Evolutionary conservation across 2,329 filamentous ascomycete species (phyloP), one percentile per base, ranked within the genome.

Genomic region (Ilyonectria mors-panacis): DNA sequence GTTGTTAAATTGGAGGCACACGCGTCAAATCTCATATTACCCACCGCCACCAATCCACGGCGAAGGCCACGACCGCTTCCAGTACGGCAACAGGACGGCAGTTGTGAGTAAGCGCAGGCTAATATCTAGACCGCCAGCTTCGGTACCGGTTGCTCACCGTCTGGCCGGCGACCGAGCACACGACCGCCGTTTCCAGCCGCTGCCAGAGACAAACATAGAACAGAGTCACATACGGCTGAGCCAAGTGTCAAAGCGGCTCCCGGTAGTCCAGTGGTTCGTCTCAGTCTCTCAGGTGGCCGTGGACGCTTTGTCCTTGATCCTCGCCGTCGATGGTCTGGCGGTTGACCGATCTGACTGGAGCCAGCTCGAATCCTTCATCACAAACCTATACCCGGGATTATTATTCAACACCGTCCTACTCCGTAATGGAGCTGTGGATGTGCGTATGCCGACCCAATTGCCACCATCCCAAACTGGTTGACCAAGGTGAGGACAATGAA

Each of bases 1-100:
- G 45, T 33, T 51, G 64, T 68, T 68, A 50, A 68, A 68, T 66
- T 68, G 50, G 44, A 68, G 66, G 66, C 51, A 63, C 66, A 51
- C 28, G 59, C 50, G 55, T 35, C 65, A 50, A 58, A 47, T 60
- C 57, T 63, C 50, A 39, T 47, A 9, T 26, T 50, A 66, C 30
- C 54, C 63, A 61, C 58, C 37, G n/a, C 47, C 5, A 26, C 57
- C 58, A 61, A 57, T 55, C 44, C 58, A 60, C 21, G 33, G 35
- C 17, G 7, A 33, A 30, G 30, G 37, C 44, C 33, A 56, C 59
- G 51, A 45, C 48, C 58, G 58, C 63, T 58, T 58, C 58, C 59
- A 55, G 30, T 50, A 33, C 51, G 53, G 28, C 51, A 47, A 47
- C 59, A 42, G 51, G 33, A 35, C 15, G 15, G 37, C 37, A 17